phyloP scores from a whole-genome alignment of 257 asterid species.

The Dorcoceras hygrometricum region DNA sequence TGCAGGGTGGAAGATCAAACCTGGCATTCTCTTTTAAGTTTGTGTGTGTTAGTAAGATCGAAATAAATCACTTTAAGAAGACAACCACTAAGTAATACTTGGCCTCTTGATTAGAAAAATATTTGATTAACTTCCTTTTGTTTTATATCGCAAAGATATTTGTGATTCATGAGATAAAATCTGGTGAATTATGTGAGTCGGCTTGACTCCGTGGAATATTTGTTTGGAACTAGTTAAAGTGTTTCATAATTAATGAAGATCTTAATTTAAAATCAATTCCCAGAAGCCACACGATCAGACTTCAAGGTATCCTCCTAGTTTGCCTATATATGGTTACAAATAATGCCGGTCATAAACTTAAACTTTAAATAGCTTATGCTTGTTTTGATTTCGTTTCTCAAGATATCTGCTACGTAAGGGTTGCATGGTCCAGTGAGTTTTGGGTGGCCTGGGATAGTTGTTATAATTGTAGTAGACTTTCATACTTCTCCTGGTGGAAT shows the following conservation, averaged over 20 bases:
- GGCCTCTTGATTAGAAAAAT: neutral
- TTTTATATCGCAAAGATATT: slow-evolving; percentile 2
- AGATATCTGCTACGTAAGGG: neutral
- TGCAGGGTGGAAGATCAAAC: slow-evolving; percentile 11
- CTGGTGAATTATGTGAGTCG: neutral
- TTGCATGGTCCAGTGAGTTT: neutral
- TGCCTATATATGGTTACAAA: neutral
- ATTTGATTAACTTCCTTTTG: slow-evolving; percentile 4
- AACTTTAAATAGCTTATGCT: neutral
- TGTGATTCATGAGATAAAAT: neutral
- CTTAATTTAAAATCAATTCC: no score
- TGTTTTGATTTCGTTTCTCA: neutral
- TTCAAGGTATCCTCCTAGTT: neutral
- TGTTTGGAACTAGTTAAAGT: neutral
- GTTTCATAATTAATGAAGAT: neutral
- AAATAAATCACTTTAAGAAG: neutral
- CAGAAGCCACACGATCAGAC: no score
- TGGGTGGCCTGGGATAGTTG: neutral
- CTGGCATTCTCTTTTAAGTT: slow-evolving; percentile 16
- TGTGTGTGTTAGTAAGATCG: neutral
- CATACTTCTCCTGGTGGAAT: slow-evolving; percentile 12
- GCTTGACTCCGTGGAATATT: neutral
- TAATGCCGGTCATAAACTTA: neutral
- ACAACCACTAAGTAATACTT: slow-evolving; percentile 10
- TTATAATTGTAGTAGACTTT: neutral